Percentiles rank a stretch among this genome's conserved stretches.
Evolutionary conservation across 148 eudicot species (phyloP).

Genomic region (Dianthus caryophyllus): DNA sequence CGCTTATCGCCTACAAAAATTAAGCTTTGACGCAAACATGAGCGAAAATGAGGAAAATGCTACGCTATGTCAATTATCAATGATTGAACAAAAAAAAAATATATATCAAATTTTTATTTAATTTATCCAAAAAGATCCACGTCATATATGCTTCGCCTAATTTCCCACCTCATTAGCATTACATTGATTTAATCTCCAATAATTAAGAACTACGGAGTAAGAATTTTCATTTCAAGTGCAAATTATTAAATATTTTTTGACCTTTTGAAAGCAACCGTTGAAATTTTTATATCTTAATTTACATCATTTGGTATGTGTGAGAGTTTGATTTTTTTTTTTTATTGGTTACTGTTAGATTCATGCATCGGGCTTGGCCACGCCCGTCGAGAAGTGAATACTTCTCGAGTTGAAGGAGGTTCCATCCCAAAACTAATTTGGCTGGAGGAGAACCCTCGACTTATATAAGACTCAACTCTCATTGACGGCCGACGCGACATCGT

Average conservation of each 20-base stretch:
- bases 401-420: no score
- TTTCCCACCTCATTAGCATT: conserved; percentile 7
- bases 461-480: no score
- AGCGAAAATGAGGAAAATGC: not conserved
- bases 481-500: no score
- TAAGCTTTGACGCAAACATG: not conserved
- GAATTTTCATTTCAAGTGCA: no score
- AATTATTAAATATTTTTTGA: conserved; percentile 4
- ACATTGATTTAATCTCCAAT: not conserved
- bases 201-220: not conserved
- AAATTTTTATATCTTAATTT: not conserved
- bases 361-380: no score
- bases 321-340: not conserved
- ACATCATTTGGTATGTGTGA: not conserved
- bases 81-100: conserved; percentile 6
- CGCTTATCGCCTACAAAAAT: no score
- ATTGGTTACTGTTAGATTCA: not conserved
- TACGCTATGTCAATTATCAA: not conserved
- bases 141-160: not conserved
- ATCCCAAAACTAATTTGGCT: no score
- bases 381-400: no score
- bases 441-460: no score
- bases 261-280: conserved; percentile 18
- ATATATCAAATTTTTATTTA: not conserved
- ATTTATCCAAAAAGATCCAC: not conserved